phyloP scores from a whole-genome alignment of 768 basidiomycete species.

The Mycena leptocephala region DNA sequence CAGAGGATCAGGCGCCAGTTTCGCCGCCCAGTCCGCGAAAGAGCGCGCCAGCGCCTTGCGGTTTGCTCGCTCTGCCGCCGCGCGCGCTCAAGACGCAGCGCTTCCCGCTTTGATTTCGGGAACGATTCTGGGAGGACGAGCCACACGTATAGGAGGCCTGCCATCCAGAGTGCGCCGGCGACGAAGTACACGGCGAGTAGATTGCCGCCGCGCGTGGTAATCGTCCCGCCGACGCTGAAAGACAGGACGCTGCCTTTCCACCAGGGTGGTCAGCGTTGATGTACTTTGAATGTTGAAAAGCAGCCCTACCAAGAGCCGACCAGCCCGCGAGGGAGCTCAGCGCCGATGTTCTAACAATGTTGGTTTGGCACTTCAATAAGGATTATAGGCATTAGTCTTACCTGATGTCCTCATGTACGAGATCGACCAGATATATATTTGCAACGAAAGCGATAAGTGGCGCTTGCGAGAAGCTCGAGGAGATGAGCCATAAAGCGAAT shows the following conservation, averaged over 20 bases:
- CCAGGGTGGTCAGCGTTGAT: neutral
- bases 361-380: neutral
- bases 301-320: constrained; percentile 45
- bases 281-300: neutral
- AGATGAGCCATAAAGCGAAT: constrained; percentile 40
- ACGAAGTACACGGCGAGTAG: constrained; percentile 41
- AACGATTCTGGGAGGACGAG: constrained; percentile 50
- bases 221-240: constrained; percentile 46
- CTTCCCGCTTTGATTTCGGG: constrained; percentile 40
- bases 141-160: constrained; percentile 40
- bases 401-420: constrained; percentile 44
- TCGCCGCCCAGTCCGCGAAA: constrained; percentile 32
- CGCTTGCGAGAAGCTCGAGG: constrained; percentile 26
- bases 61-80: neutral
- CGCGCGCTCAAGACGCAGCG: constrained; percentile 28
- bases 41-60: neutral
- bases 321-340: constrained; percentile 48
- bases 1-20: constrained; percentile 51
- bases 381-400: neutral
- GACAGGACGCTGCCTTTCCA: constrained; percentile 43
- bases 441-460: constrained; percentile 36
- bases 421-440: constrained; percentile 48
- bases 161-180: constrained; percentile 30
- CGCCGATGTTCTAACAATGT: constrained; percentile 39
- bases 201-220: constrained; percentile 45